A percentile compares a stretch with the other conserved stretches of the same genome.
phyloP scores from a whole-genome alignment of 164 flowering plant species.

The Stephania cephalantha region DNA sequence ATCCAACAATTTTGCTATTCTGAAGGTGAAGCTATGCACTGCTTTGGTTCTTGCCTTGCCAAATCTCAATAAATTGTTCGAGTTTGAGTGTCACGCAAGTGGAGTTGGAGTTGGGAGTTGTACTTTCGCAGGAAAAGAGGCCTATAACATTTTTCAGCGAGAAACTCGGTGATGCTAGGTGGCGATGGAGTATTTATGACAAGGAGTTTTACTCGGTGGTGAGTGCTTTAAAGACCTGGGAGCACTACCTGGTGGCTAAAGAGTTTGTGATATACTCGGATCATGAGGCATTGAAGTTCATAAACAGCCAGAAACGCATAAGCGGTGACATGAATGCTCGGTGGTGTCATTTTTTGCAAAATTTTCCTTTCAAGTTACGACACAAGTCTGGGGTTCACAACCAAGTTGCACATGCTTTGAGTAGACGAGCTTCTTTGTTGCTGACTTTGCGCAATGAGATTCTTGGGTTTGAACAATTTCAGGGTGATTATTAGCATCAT shows the following conservation, averaged over 20 bases:
- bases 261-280: not conserved
- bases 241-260: slow-evolving; percentile 1
- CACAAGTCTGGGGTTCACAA: not conserved
- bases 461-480: slow-evolving; percentile 8
- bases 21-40: not conserved
- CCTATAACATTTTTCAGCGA: not conserved
- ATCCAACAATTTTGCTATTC: not conserved
- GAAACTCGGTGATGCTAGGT: not conserved
- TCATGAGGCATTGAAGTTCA: slow-evolving; percentile 10
- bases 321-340: slow-evolving; percentile 8
- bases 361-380: not conserved
- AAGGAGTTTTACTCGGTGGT: slow-evolving; percentile 10
- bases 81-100: slow-evolving; percentile 2
- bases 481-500: slow-evolving; percentile 10
- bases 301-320: slow-evolving; percentile 2
- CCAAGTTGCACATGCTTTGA: slow-evolving; percentile 11
- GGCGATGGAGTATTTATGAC: slow-evolving; percentile 8
- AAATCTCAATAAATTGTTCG: not conserved
- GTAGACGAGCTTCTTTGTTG: not conserved
- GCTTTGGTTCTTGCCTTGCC: not conserved
- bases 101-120: not conserved
- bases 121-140: not conserved
- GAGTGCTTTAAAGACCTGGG: slow-evolving; percentile 6
- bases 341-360: slow-evolving; percentile 3
- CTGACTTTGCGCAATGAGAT: not conserved